Evolutionary conservation across 2,329 filamentous ascomycete genomes (phyloP).

Genomic region (Neonectria faginata): DNA sequence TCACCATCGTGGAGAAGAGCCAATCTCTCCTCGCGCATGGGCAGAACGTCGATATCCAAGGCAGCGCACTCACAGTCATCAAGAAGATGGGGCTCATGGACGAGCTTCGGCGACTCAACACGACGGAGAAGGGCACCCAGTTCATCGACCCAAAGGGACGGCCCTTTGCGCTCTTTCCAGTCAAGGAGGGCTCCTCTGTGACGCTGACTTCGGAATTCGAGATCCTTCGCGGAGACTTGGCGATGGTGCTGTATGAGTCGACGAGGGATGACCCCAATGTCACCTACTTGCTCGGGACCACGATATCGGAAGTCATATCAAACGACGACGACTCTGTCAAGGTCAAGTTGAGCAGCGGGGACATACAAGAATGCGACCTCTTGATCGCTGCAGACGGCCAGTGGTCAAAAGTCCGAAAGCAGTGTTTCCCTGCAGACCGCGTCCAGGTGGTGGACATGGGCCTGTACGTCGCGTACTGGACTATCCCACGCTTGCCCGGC

Average conservation of each 20-base stretch:
- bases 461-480: not conserved
- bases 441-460: not conserved
- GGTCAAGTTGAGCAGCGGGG: not conserved
- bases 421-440: not conserved
- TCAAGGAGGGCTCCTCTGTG: not conserved
- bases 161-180: not conserved
- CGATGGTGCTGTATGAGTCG: not conserved
- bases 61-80: not conserved
- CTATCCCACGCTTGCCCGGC: not conserved
- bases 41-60: constrained; percentile 2
- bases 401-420: not conserved
- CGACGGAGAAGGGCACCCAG: not conserved
- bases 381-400: not conserved
- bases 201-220: not conserved
- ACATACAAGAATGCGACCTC: not conserved
- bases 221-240: not conserved
- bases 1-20: not conserved
- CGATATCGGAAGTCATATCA: not conserved
- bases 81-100: constrained; percentile 26
- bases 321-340: not conserved
- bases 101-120: not conserved
- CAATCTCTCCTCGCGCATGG: not conserved
- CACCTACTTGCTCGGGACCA: not conserved
- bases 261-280: not conserved
- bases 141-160: not conserved